Percentiles rank a stretch among this genome's conserved stretches.
Conservation (phyloP, 2,329 filamentous ascomycete genomes). For the Fusarium heterosporum region DNA sequence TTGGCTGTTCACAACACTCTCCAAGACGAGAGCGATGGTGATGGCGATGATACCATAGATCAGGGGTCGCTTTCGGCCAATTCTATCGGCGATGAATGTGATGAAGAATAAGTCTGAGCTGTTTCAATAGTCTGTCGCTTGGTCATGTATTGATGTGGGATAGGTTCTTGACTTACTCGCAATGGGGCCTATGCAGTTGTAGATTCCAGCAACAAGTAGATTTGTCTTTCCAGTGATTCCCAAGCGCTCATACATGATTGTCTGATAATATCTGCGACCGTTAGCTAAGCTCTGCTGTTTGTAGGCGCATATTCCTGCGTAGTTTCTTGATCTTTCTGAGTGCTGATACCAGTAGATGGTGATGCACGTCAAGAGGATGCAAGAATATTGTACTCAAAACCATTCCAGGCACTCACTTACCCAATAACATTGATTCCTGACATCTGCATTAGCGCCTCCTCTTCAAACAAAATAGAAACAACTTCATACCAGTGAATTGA, state of each 20-base stretch:
- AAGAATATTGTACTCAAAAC: too few species aligned
- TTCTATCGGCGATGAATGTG: conserved; percentile 67
- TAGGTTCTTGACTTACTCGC: conserved; percentile 49
- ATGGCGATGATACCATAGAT: conserved; percentile 71
- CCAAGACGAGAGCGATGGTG: conserved; percentile 67
- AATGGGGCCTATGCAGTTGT: conserved; percentile 69
- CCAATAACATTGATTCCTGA: conserved; percentile 64
- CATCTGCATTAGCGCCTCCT: background rate
- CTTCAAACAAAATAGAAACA: background rate
- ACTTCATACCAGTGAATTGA: conserved; percentile 56
- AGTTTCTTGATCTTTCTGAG: background rate
- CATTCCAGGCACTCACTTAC: conserved; percentile 1
- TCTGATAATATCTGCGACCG: conserved; percentile 58
- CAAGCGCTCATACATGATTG: conserved; percentile 64
- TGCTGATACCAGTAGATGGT: background rate
- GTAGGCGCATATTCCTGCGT: background rate
- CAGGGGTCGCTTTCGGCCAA: conserved; percentile 73
- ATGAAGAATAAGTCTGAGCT: conserved; percentile 65
- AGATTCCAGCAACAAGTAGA: conserved; percentile 69
- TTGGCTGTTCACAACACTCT: conserved; percentile 65
- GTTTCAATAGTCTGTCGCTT: background rate
- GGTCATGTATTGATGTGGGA: background rate
- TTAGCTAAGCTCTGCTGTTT: background rate
- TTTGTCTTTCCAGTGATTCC: conserved; percentile 62
- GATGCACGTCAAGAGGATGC: too few species aligned